A percentile compares a stretch with the other conserved stretches of the same genome.
phyloP scores from a whole-genome alignment of 805 yeast genomes.

The Hanseniaspora lindneri region DNA sequence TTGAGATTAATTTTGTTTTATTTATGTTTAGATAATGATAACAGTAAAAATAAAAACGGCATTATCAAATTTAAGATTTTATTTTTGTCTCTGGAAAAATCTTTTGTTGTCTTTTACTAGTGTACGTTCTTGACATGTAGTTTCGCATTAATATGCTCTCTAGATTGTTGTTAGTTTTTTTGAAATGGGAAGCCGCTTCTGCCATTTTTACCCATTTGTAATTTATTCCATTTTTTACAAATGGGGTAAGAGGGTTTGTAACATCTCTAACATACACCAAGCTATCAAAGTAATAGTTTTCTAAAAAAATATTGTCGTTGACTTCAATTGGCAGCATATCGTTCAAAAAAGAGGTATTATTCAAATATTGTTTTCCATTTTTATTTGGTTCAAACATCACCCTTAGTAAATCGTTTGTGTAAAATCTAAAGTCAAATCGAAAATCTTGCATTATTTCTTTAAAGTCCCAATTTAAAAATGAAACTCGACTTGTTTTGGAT shows the following conservation, averaged over 20 bases:
- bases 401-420: not conserved
- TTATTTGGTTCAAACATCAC: not conserved
- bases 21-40: no score
- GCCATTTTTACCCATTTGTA: not conserved
- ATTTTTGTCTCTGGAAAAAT: not conserved
- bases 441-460: not conserved
- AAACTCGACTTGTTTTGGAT: not conserved
- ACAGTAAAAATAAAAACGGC: no score
- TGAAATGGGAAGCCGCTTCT: not conserved
- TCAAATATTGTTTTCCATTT: not conserved
- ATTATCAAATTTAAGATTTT: not conserved
- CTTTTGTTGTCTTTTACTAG: not conserved
- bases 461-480: not conserved
- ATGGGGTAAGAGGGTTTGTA: not conserved
- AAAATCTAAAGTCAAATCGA: not conserved
- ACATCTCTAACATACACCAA: not conserved
- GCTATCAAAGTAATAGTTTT: not conserved
- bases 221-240: not conserved
- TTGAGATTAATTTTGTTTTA: not conserved
- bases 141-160: not conserved
- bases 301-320: not conserved
- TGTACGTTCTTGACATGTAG: not conserved
- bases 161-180: not conserved
- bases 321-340: not conserved
- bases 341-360: not conserved